Evolutionary conservation across 106 monocot species (phyloP).

Genomic region (Acorus calamus): DNA sequence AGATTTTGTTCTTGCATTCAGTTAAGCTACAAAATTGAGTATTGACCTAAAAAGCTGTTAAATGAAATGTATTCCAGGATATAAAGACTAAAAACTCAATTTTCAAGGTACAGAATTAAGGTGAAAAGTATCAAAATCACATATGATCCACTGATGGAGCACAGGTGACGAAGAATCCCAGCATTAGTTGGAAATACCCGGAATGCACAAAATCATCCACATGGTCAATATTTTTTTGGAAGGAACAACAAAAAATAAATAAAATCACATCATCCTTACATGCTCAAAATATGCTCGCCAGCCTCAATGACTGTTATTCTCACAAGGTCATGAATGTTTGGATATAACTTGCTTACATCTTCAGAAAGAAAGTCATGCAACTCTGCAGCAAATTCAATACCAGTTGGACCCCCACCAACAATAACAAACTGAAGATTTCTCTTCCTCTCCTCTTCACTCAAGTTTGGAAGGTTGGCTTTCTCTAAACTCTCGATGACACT

Average conservation of each 20-base stretch:
- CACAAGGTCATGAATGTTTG: constrained; percentile 40
- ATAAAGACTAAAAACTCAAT: too few relatives aligned
- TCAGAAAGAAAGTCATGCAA: constrained; percentile 75
- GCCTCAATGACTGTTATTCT: constrained; percentile 79
- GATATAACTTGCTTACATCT: constrained; percentile 71
- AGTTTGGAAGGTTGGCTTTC: constrained; percentile 56
- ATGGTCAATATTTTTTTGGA: too few relatives aligned
- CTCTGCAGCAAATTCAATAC: constrained; percentile 85
- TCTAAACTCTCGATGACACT: constrained; percentile 81
- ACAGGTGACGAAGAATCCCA: too few relatives aligned
- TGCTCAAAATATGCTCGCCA: constrained; percentile 74
- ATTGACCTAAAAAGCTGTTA: too few relatives aligned
- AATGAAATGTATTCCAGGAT: too few relatives aligned
- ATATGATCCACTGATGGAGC: too few relatives aligned
- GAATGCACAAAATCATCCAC: too few relatives aligned
- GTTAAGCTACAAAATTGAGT: background rate
- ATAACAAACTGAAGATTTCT: constrained; percentile 72
- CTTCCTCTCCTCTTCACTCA: constrained; percentile 60
- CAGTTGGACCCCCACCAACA: constrained; percentile 89
- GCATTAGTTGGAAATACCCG: too few relatives aligned
- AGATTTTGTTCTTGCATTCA: too few relatives aligned
- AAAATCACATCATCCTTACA: constrained; percentile 30
- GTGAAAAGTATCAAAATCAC: too few relatives aligned
- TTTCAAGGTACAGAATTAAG: too few relatives aligned
- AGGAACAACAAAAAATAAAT: background rate